Evolutionary conservation across 208 protist genomes (phyloP).

Genomic region (Acanthamoeba sp.): DNA sequence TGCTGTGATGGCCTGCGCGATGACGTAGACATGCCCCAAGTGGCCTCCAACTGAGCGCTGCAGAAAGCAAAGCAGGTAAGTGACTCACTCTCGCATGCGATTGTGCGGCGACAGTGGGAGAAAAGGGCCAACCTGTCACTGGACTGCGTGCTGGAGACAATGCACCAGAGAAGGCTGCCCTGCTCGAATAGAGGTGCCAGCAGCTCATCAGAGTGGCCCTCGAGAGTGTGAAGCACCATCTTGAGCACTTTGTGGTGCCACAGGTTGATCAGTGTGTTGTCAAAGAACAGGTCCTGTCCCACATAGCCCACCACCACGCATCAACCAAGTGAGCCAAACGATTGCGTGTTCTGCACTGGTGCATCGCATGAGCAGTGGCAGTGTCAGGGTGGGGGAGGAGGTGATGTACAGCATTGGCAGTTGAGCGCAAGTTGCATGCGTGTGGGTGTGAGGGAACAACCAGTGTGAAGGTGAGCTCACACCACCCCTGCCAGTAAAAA

Average conservation of each 20-base stretch:
- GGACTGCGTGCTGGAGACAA: neutral
- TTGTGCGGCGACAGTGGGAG: no score
- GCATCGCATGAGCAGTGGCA: no score
- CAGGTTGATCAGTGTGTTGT: neutral
- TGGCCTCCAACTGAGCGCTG: neutral
- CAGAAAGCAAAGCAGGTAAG: no score
- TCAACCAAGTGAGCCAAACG: neutral
- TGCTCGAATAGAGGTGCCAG: neutral
- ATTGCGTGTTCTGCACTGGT: no score
- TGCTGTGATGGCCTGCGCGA: neutral
- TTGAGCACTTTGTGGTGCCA: constrained; percentile 59
- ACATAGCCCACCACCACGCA: no score
- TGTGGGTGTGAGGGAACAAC: no score
- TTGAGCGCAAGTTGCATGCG: no score
- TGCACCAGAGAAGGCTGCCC: neutral
- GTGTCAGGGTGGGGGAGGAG: no score
- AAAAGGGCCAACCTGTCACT: neutral
- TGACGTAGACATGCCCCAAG: neutral
- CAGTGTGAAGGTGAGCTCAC: no score
- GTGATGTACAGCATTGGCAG: no score
- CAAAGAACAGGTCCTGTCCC: constrained; percentile 1
- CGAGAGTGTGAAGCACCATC: constrained; percentile 12
- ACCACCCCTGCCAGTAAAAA: no score
- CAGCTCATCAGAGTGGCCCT: constrained; percentile 2
- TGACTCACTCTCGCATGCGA: no score